Base-by-base conservation (phyloP, 805 yeast species). In the Ogataea populi-albae region DNA sequence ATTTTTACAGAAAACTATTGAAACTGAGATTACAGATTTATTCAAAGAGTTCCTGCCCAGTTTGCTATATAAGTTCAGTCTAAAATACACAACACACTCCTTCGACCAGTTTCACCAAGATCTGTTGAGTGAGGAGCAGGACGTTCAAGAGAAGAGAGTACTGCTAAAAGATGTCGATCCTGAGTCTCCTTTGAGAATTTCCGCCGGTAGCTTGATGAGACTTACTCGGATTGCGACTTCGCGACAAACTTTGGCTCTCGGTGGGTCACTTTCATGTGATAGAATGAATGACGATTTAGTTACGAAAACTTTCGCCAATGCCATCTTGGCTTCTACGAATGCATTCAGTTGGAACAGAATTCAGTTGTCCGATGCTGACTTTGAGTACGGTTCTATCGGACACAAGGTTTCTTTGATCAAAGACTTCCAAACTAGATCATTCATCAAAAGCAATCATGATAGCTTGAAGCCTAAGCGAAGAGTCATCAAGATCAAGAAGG, bases 21-120 rank as follows among this genome's bases (percentile, higher is more conserved):
- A 87, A 55, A 72, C 68, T 35, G 93, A 85, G 56, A 79, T 87
- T 22, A 65, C 94, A 35, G 86, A 81, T 34, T 65, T 87, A 43
- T 87, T 87, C 61, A 69, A 93, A 42, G 96, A 87, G 54, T 82
- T 86, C 34, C 68, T 87, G 35, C 96, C 96, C 2, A 77, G 86
- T 8, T 76, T 86, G 30, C 68, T 87, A 34, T 89, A 87, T 61
- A 77, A 81, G 49, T 70, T 86, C 38, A 78, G 87, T 23, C 76
- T 83, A 50, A 77, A 74, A 47, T 87, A 79, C 68, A 73, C 80
- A 3, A 53, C 65, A 5, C 55, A 60, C 37, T 52, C 59, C 4
- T 52, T 64, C 32, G 58, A 61, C 32, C 65, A 64, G 31, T 61
- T 64, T 35, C 68, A 64, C 38, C 47, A 47, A 34, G 62, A 64